Base-by-base conservation (phyloP, 805 yeast genomes). In the Nakazawaea wickerhamii region DNA sequence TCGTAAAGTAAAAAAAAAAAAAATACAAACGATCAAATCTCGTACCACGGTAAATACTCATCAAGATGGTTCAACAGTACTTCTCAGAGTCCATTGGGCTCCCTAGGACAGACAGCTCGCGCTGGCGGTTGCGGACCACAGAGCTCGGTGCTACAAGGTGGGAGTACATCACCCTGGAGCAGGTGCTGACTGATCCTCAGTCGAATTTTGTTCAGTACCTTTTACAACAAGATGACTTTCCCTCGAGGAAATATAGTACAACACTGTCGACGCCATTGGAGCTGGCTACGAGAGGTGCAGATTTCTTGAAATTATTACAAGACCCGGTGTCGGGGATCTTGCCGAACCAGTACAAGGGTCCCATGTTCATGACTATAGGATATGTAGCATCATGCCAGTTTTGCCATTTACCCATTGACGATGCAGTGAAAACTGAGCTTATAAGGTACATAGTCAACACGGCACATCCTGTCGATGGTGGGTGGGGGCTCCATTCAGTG, bases 401-500 rank as follows among this genome's bases (percentile, higher is more conserved):
- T 57, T 74, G 90, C 10, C 74, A 77, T 28, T 71, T 78, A 0
- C 75, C 75, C 9, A 84, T 93, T 28, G 81, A 90, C 0, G 80
- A 78, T 23, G 81, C 75, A 30, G 76, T 73, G 53, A 68, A 68
- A 48, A 63, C 64, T 11, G 99, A 93, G 61, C 63, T 93, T 55
- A 77, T 84, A 21, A 71, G 99, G 46, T 93, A 90, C 57, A 63
- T 93, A 14, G 86, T 88, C n/a, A 93, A 93, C 58, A 75, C 87
- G 0, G 82, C 97, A 0, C 96, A 93, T 58, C 97, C 97, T 0
- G 96, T 90, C 1, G 99, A 93, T 61, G 99, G 99, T n/a, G 99
- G 99, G 2, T 93, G 99, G 99, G 99, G 99, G 0, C 68, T 93
- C 30, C 97, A 93, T 59, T 77, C 89, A 4, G 80, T 78, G 40